Evolutionary conservation across 768 basidiomycete genomes (phyloP).

Genomic region (Rhizopogon roseolus): DNA sequence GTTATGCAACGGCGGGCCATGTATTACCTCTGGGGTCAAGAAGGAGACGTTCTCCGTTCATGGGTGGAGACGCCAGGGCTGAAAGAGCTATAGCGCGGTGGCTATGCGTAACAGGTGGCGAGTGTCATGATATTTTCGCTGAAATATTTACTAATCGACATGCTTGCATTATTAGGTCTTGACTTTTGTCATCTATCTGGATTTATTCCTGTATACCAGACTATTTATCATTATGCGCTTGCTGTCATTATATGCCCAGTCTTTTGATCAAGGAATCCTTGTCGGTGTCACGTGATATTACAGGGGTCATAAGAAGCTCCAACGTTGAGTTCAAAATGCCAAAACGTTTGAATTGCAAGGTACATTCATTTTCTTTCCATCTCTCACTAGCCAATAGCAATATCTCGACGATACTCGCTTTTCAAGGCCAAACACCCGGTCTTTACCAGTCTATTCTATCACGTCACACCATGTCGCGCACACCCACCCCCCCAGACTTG

Average conservation of each 20-base stretch:
- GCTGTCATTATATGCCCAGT: slow-evolving; percentile 14
- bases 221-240: background rate
- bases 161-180: background rate
- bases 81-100: slow-evolving; percentile 20
- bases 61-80: slow-evolving; percentile 23
- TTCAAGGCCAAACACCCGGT: background rate
- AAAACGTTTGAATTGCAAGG: background rate
- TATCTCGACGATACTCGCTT: background rate
- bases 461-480: background rate
- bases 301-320: too few relatives aligned
- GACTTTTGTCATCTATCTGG: background rate
- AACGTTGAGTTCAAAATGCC: too few relatives aligned
- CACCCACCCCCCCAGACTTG: background rate
- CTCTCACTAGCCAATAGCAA: background rate
- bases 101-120: slow-evolving; percentile 8
- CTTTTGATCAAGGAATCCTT: background rate
- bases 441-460: slow-evolving; percentile 1
- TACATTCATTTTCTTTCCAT: background rate
- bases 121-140: background rate
- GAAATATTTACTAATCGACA: background rate
- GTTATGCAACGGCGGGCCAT: slow-evolving; percentile 49
- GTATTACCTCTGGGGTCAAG: slow-evolving; percentile 64
- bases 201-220: slow-evolving; percentile 7
- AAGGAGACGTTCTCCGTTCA: slow-evolving; percentile 29
- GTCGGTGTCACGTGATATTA: background rate